Evolutionary conservation across 2,329 filamentous ascomycete species (phyloP), one percentile per base, ranked within the genome.

Genomic region (Westerdykella aurantiaca): DNA sequence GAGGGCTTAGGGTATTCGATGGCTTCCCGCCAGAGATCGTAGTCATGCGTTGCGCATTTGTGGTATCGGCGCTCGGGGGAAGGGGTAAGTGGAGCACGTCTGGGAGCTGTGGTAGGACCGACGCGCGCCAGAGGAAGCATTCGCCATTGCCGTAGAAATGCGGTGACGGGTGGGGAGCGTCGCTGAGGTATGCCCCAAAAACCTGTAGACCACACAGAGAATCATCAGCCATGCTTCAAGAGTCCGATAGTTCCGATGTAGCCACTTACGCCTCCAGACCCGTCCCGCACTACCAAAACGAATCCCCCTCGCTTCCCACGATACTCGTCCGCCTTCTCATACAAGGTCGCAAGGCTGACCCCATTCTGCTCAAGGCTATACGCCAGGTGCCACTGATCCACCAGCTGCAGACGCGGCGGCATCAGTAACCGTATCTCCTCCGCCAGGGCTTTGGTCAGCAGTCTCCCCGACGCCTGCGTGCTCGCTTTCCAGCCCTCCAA

Each of bases 81-180:
- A 83, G 85, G 1, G 86, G 86, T 0, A 88, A 73, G 10, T 72
- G 73, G 3, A 73, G 66, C 7, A 78, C 61, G 31, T 71, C 57
- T 13, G 69, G 68, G 7, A 72, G 59, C 0, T 80, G 69, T 1
- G 81, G 74, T 29, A 90, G 72, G 4, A 85, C 69, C 37, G 82
- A 81, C 1, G 86, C 85, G 38, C 86, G 81, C 88, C 88, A 94
- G 51, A 94, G 79, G 67, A 94, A 98, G 69, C 91, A 97, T 69
- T 98, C 93, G 58, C 93, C 93, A 11, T 88, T 96, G 58, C 93
- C 93, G 67, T 87, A 98, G 73, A 95, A 98, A 51, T 90, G 86
- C 2, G 88, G 71, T 1, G 81, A 75, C 0, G 88, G 87, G 55
- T 85, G 86, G 10, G 91, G 90, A 40, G 86, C 77, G 64, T 98